Percentiles rank a stretch among this genome's conserved stretches.
These are phyloP conservation scores for Discostella stelligeroides DNA, from an alignment of 108 stramenopile species.

Conservation along the genomic window DNA sequence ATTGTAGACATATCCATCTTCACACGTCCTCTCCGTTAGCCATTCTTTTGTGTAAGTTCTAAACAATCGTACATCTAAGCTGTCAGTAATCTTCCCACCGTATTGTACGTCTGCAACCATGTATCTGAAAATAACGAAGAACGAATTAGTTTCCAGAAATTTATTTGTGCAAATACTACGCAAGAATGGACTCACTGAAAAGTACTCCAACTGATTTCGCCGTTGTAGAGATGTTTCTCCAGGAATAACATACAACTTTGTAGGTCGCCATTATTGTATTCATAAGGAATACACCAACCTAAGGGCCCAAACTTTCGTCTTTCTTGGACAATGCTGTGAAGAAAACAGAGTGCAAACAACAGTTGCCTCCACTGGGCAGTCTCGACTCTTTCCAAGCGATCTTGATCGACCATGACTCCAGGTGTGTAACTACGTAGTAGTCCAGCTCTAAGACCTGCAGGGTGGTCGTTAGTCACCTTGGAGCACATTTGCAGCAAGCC, in stretches of 20 bases:
- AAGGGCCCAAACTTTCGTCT: slow-evolving; percentile 93
- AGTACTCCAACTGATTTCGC: slow-evolving; percentile 88
- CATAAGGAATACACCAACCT: slow-evolving; percentile 93
- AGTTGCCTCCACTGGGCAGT: slow-evolving; percentile 90
- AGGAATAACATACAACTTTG: slow-evolving; percentile 89
- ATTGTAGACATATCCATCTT: slow-evolving; percentile 78
- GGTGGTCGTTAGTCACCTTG: slow-evolving; percentile 94
- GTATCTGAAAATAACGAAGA: slow-evolving; percentile 42
- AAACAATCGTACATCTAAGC: slow-evolving; percentile 86
- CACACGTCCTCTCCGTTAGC: slow-evolving; percentile 77
- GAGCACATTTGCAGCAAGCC: slow-evolving; percentile 93
- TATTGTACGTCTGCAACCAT: slow-evolving; percentile 94
- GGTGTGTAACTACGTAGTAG: slow-evolving; percentile 86
- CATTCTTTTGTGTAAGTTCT: slow-evolving; percentile 86
- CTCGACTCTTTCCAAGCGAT: slow-evolving; percentile 89
- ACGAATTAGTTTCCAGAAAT: neutral
- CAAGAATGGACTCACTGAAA: slow-evolving; percentile 55
- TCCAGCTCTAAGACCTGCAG: slow-evolving; percentile 87
- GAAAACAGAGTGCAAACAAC: slow-evolving; percentile 85
- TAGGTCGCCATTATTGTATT: slow-evolving; percentile 92
- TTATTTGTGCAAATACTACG: neutral
- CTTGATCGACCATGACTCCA: slow-evolving; percentile 91
- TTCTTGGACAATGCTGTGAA: slow-evolving; percentile 91
- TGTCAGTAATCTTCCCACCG: slow-evolving; percentile 95
- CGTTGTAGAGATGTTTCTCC: slow-evolving; percentile 92